Base-by-base conservation (phyloP, 1,284 basidiomycete species). In the Rhizoctonia solani region DNA sequence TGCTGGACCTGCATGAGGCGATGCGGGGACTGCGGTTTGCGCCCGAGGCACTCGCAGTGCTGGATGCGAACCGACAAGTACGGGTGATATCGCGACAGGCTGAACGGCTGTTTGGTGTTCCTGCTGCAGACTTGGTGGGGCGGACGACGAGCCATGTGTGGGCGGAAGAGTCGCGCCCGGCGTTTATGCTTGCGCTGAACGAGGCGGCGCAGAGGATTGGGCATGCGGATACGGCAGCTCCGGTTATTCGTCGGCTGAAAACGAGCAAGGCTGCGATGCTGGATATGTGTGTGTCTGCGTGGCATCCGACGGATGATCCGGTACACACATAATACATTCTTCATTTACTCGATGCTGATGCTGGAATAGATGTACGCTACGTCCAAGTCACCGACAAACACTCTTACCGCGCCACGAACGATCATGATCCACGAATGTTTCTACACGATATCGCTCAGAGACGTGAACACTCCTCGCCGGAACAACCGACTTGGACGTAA, bases 381-480 rank as follows among this genome's bases (percentile, higher is more conserved):
- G 13, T 11, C 30, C 1, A 63, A 53, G 16, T 39, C 47, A 2
- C 59, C 59, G 3, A 16, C 37, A 1, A 53, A 13, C 19, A 37
- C 49, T 16, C 41, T 30, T 23, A 27, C 55, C 1, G 55, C 49
- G 14, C 59, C 59, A 29, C 59, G 49, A 4, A 32, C 34, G 25
- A 63, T 63, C 47, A 63, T 63, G 46, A 63, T 63, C 25, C 59
- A 63, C 59, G 59, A 63, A 42, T 63, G 59, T 29, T 63, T 63
- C 49, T 63, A 63, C 49, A 63, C 59, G 32, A 39, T 63, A 23
- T 63, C 59, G 2, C 23, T 63, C 5, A 32, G 59, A 5, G 59
- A 63, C 47, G 59, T 63, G n/a, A 37, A 49, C 3, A 19, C 46
- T 8, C 29, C 29, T 8, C 29, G 23, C 16, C 25, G 55, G 16